phyloP scores from a whole-genome alignment of 768 basidiomycete species.

The Rhizopogon vinicolor region DNA sequence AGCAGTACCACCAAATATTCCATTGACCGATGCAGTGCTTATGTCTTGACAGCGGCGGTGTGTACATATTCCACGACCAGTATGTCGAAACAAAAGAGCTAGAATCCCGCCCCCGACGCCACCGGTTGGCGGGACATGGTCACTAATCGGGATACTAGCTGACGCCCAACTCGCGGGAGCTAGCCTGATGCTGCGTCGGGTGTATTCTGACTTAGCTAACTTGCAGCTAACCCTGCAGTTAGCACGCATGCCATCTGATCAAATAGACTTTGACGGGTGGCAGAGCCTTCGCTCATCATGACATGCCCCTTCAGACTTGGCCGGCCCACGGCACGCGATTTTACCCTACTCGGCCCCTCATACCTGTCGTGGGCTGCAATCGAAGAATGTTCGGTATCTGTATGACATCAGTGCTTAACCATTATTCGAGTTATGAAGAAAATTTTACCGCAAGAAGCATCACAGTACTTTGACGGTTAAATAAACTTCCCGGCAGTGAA shows the following conservation, averaged over 20 bases:
- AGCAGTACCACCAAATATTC: background rate
- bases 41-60: background rate
- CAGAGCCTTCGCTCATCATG: background rate
- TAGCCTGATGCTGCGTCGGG: background rate
- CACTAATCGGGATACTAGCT: background rate
- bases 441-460: background rate
- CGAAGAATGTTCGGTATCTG: background rate
- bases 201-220: constrained; percentile 1
- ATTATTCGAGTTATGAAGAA: background rate
- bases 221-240: background rate
- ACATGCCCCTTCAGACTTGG: background rate
- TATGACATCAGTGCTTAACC: background rate
- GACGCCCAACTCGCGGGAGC: background rate
- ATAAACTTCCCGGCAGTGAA: background rate
- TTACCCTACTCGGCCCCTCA: background rate
- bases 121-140: background rate
- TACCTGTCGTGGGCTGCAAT: background rate
- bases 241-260: background rate
- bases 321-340: background rate
- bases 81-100: background rate
- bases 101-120: background rate
- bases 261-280: background rate
- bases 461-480: background rate
- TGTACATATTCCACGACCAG: background rate
- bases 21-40: no score